phyloP scores from a whole-genome alignment of 2,329 filamentous ascomycete species.

The Westerdykella ornata region DNA sequence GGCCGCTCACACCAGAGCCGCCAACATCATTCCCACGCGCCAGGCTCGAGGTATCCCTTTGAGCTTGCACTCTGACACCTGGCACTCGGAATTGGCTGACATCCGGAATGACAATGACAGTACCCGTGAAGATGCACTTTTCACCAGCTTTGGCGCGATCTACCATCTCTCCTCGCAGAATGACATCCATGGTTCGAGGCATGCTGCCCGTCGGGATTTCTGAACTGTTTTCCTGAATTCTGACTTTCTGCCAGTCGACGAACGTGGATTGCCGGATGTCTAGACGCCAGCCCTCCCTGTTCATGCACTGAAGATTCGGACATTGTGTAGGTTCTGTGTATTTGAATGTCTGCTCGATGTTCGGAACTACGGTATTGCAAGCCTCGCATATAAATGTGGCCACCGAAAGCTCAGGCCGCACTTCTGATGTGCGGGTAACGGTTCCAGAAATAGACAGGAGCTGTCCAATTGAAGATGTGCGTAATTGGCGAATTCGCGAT shows the following conservation, averaged over 20 bases:
- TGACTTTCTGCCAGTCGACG: constrained; percentile 98
- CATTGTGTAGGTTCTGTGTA: constrained; percentile 97
- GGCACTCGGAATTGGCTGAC: constrained; percentile 91
- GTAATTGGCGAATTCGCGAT: constrained; percentile 75
- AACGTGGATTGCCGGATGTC: constrained; percentile 97
- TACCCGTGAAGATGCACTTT: constrained; percentile 96
- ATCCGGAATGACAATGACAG: constrained; percentile 92
- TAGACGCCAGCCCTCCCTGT: constrained; percentile 89
- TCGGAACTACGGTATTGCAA: constrained; percentile 76
- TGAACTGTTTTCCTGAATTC: constrained; percentile 95
- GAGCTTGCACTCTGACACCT: constrained; percentile 72
- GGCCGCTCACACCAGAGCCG: constrained; percentile 74
- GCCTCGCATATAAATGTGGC: constrained; percentile 88
- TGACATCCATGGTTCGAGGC: constrained; percentile 96
- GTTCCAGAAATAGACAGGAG: constrained; percentile 94
- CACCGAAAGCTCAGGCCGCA: constrained; percentile 83
- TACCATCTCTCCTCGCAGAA: constrained; percentile 92
- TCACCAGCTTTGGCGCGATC: constrained; percentile 95
- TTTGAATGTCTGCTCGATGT: constrained; percentile 94
- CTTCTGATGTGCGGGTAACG: constrained; percentile 93
- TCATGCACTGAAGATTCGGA: constrained; percentile 78
- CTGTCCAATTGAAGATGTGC: constrained; percentile 85
- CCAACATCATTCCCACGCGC: constrained; percentile 71
- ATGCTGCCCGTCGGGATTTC: constrained; percentile 98
- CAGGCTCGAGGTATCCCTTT: constrained; percentile 71